Percentiles rank a stretch among this genome's conserved stretches.
Conservation (phyloP, 139 green algal species). For the Zygnema circumcarinatum region DNA sequence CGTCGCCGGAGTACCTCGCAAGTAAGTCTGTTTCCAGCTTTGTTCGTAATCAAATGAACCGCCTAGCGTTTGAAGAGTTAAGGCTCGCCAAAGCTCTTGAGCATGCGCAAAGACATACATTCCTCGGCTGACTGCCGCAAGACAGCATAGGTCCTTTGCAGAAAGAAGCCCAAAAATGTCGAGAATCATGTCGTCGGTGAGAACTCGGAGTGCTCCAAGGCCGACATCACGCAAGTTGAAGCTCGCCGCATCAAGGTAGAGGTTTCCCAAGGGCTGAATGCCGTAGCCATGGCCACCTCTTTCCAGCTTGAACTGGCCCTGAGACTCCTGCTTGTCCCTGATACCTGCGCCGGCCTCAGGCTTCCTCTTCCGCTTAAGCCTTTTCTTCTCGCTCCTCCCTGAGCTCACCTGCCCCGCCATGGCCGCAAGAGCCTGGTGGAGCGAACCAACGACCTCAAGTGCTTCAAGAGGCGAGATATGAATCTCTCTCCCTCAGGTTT, state of each 20-base stretch:
- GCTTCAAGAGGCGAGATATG: too few relatives aligned
- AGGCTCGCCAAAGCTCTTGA: conserved; percentile 88
- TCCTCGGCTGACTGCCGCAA: conserved; percentile 58
- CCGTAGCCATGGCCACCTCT: conserved; percentile 44
- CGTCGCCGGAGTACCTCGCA: neutral
- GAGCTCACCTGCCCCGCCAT: neutral
- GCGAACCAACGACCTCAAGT: too few relatives aligned
- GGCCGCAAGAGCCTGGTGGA: too few relatives aligned
- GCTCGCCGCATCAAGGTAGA: conserved; percentile 24
- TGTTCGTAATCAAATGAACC: conserved; percentile 28
- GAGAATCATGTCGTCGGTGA: conserved; percentile 83
- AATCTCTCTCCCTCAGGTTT: too few relatives aligned
- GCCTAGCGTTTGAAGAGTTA: conserved; percentile 76
- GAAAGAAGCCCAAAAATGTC: conserved; percentile 66
- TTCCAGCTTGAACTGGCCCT: conserved; percentile 37
- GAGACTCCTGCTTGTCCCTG: neutral
- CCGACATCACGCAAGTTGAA: conserved; percentile 62
- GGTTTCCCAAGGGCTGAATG: conserved; percentile 59
- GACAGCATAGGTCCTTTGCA: conserved; percentile 62
- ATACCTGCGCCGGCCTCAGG: neutral
- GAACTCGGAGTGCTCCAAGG: conserved; percentile 74
- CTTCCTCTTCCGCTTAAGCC: neutral
- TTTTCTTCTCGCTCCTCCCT: neutral
- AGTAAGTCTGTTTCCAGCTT: conserved; percentile 63
- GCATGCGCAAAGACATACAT: conserved; percentile 83